Percentiles rank a stretch among this genome's conserved stretches.
Conservation (phyloP, 2,329 filamentous ascomycete genomes). For the Alternaria dauci region DNA sequence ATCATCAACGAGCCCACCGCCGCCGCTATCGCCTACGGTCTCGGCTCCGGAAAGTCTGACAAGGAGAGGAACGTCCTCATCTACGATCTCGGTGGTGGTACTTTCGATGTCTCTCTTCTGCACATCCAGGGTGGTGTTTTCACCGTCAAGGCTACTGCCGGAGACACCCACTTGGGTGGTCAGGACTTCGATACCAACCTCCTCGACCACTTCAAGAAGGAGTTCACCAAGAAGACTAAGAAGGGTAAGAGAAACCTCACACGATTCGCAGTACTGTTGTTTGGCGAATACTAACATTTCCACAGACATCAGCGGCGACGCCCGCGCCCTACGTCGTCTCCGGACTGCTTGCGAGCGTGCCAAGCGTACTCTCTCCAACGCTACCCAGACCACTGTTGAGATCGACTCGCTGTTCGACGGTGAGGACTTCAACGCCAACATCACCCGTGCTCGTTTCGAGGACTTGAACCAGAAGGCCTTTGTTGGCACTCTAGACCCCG, state of each 20-base stretch:
- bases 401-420: slow-evolving; percentile 99
- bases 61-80: slow-evolving; percentile 99
- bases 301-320: slow-evolving; percentile 76
- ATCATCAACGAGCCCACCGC: slow-evolving; percentile 99
- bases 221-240: slow-evolving; percentile 79
- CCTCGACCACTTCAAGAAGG: slow-evolving; percentile 95
- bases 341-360: slow-evolving; percentile 98
- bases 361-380: slow-evolving; percentile 98
- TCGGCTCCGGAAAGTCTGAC: slow-evolving; percentile 90
- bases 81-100: slow-evolving; percentile 99
- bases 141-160: slow-evolving; percentile 97
- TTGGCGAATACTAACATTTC: not conserved
- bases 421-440: slow-evolving; percentile 95
- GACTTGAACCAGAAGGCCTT: slow-evolving; percentile 97
- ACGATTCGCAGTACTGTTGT: not conserved
- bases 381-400: slow-evolving; percentile 96
- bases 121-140: slow-evolving; percentile 99
- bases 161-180: slow-evolving; percentile 94
- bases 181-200: slow-evolving; percentile 96
- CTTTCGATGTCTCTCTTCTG: slow-evolving; percentile 99
- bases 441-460: slow-evolving; percentile 99
- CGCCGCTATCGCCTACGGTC: slow-evolving; percentile 97
- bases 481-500: slow-evolving; percentile 90
- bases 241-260: slow-evolving; percentile 14
- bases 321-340: slow-evolving; percentile 93